phyloP scores from a whole-genome alignment of 192 early-diverging fungal species.

The Oehlia diaphana region DNA sequence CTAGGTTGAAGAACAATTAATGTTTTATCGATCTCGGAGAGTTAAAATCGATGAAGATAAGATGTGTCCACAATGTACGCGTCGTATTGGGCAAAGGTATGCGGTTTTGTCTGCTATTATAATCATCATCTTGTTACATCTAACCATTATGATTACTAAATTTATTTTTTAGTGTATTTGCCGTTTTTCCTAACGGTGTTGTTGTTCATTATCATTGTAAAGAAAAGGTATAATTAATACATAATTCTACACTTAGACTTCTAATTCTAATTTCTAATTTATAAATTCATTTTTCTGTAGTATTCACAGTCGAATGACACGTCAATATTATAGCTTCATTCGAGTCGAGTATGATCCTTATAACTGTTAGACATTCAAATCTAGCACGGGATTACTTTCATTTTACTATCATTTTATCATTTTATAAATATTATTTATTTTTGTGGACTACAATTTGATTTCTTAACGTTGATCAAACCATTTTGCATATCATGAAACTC shows the following conservation, averaged over 20 bases:
- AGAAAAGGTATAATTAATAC: slow-evolving; percentile 37
- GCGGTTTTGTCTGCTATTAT: neutral
- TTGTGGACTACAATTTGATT: too few relatives aligned
- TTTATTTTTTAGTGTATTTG: slow-evolving; percentile 61
- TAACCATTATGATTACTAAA: neutral
- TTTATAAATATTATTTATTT: too few relatives aligned
- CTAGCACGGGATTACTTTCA: too few relatives aligned
- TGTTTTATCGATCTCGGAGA: slow-evolving; percentile 54
- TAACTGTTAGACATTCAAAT: too few relatives aligned
- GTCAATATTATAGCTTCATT: neutral
- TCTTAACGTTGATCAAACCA: too few relatives aligned
- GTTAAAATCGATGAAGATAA: slow-evolving; percentile 74
- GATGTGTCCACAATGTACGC: slow-evolving; percentile 73
- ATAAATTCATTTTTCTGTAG: neutral
- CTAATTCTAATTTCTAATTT: too few relatives aligned
- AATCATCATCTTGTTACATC: slow-evolving; percentile 4
- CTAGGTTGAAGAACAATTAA: slow-evolving; percentile 66
- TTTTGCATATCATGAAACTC: too few relatives aligned
- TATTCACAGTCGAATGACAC: slow-evolving; percentile 24
- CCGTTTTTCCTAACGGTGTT: slow-evolving; percentile 67
- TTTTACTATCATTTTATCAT: too few relatives aligned
- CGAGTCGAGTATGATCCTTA: too few relatives aligned
- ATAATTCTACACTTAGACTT: neutral
- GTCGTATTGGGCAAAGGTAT: slow-evolving; percentile 62
- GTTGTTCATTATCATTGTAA: slow-evolving; percentile 79